phyloP scores from a whole-genome alignment of 345 rosid genomes.

The Eucalyptus erythrocorys region DNA sequence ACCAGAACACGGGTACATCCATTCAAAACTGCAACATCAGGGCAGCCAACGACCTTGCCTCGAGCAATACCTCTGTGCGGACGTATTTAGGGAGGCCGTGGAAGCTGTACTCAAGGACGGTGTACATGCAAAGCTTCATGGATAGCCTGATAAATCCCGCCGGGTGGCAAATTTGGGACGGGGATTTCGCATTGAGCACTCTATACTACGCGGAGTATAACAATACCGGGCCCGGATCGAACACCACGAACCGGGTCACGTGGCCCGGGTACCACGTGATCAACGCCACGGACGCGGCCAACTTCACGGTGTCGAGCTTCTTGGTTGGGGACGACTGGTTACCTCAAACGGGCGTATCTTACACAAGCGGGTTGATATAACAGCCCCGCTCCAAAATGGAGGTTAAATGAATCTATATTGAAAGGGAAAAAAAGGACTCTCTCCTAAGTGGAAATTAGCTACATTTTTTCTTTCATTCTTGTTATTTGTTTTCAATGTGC shows the following conservation, averaged over 20 bases:
- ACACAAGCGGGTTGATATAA: slow-evolving; percentile 10
- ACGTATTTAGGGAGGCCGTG: slow-evolving; percentile 58
- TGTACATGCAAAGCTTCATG: slow-evolving; percentile 42
- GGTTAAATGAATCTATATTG: background rate
- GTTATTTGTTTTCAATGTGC: background rate
- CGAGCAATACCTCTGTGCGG: background rate
- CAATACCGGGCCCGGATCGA: slow-evolving; percentile 59
- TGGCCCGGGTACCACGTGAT: slow-evolving; percentile 65
- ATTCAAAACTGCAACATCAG: slow-evolving; percentile 16
- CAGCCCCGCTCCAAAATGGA: background rate
- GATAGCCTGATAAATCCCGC: slow-evolving; percentile 43
- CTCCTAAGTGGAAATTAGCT: background rate
- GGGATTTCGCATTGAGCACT: slow-evolving; percentile 47
- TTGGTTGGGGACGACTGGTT: slow-evolving; percentile 60
- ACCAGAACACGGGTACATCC: slow-evolving; percentile 32
- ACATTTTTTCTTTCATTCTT: background rate
- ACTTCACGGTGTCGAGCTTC: slow-evolving; percentile 51
- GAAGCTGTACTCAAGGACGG: slow-evolving; percentile 68
- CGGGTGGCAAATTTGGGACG: slow-evolving; percentile 65
- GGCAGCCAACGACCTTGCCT: slow-evolving; percentile 14
- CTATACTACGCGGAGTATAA: slow-evolving; percentile 58
- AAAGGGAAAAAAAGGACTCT: background rate
- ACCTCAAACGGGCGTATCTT: slow-evolving; percentile 53
- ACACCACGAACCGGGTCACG: slow-evolving; percentile 31
- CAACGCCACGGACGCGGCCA: slow-evolving; percentile 41